phyloP scores from a whole-genome alignment of 768 basidiomycete genomes.

The Lyophyllum decastes region DNA sequence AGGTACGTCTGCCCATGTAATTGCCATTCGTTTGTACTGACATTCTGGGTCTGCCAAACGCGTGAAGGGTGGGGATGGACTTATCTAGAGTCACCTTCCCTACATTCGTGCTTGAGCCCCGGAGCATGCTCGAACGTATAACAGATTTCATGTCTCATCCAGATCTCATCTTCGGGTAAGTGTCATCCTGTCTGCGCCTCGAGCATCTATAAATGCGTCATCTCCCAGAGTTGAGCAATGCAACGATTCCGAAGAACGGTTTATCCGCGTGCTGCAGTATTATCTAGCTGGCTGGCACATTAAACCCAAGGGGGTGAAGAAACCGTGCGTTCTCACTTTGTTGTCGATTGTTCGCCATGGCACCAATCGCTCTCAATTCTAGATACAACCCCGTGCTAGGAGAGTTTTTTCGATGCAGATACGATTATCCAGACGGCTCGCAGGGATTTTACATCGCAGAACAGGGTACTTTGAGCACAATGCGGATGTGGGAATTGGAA shows the following conservation, averaged over 20 bases:
- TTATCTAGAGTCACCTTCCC: constrained; percentile 92
- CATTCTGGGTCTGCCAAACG: neutral
- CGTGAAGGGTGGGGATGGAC: constrained; percentile 91
- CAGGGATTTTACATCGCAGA: constrained; percentile 96
- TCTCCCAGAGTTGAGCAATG: constrained; percentile 71
- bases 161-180: constrained; percentile 93
- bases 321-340: constrained; percentile 65
- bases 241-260: constrained; percentile 84
- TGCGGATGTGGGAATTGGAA: neutral
- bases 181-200: constrained; percentile 13
- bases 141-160: constrained; percentile 99
- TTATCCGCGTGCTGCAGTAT: constrained; percentile 87
- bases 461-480: constrained; percentile 59
- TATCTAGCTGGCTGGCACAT: constrained; percentile 99
- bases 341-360: constrained; percentile 5
- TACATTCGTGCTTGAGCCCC: constrained; percentile 93
- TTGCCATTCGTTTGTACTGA: neutral
- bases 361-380: constrained; percentile 6
- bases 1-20: constrained; percentile 45
- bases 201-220: neutral
- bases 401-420: constrained; percentile 96
- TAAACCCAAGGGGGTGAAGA: constrained; percentile 99
- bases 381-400: constrained; percentile 97
- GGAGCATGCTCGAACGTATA: constrained; percentile 97
- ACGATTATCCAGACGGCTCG: constrained; percentile 87